Conservation (phyloP, 2,329 filamentous ascomycete genomes). For the Colletotrichum theobromicola region DNA sequence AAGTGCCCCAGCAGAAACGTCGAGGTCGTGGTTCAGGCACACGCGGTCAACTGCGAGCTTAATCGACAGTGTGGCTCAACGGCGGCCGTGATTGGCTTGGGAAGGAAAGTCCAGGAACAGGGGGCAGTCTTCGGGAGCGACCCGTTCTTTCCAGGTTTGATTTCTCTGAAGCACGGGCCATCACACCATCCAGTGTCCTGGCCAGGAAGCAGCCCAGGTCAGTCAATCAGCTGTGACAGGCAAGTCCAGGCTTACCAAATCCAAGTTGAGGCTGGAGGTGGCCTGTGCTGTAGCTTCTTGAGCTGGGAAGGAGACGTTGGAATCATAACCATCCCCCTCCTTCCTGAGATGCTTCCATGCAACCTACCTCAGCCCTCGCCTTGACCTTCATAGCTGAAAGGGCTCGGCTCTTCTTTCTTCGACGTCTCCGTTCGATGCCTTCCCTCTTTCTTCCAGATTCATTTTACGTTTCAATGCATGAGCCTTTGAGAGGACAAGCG, state of each 20-base stretch:
- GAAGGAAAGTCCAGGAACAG: neutral
- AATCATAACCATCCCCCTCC: neutral
- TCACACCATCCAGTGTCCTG: no score
- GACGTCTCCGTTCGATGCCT: neutral
- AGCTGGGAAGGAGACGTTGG: neutral
- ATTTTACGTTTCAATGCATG: neutral
- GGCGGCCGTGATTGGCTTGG: constrained; percentile 3
- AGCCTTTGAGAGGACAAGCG: neutral
- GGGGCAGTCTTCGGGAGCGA: constrained; percentile 8
- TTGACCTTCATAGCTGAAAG: neutral
- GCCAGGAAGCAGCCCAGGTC: no score
- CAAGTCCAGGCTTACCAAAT: neutral
- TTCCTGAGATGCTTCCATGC: neutral
- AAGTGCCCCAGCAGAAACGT: neutral
- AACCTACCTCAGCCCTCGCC: neutral
- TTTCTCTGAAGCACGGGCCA: neutral
- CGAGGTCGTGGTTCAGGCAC: constrained; percentile 4
- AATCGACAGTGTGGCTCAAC: constrained; percentile 5
- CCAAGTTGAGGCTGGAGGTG: neutral
- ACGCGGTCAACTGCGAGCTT: constrained; percentile 20
- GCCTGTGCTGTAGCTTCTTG: neutral
- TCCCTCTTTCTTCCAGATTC: neutral
- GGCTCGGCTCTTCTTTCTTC: neutral
- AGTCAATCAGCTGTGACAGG: neutral
- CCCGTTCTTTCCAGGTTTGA: constrained; percentile 19